These are phyloP conservation scores for Fusarium sp. DNA, from an alignment of 2,329 filamentous ascomycete genomes.

Conservation along the genomic window DNA sequence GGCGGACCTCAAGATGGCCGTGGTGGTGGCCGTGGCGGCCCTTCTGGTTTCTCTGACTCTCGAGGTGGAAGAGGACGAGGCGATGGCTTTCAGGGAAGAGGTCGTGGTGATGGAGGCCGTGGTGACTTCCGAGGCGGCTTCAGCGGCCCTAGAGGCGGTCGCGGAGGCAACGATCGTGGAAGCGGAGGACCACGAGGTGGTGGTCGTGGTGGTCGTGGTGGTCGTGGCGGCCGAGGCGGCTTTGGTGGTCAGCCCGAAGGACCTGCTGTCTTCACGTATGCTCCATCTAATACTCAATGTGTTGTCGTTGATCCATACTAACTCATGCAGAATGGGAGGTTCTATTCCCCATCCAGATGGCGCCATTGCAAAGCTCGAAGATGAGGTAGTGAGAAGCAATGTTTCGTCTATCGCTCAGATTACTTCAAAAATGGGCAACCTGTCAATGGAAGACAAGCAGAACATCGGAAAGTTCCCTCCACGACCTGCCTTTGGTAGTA, in stretches of 20 bases:
- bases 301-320: not conserved
- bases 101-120: constrained; percentile 8
- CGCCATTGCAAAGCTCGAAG: constrained; percentile 50
- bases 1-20: constrained; percentile 26
- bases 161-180: constrained; percentile 32
- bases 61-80: constrained; percentile 37
- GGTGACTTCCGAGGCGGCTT: constrained; percentile 28
- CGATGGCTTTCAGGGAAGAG: constrained; percentile 1
- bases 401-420: constrained; percentile 44
- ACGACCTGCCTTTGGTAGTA: constrained; percentile 60
- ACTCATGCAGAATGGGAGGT: constrained; percentile 37
- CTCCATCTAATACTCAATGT: not conserved
- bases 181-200: constrained; percentile 33
- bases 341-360: constrained; percentile 37
- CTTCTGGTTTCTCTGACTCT: constrained; percentile 12
- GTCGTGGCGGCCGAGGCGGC: constrained; percentile 23
- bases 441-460: constrained; percentile 42
- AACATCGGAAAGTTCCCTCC: constrained; percentile 51
- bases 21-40: constrained; percentile 22
- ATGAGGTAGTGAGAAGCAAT: constrained; percentile 49
- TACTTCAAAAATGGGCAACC: constrained; percentile 49
- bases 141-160: constrained; percentile 28
- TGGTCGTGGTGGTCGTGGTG: constrained; percentile 28
- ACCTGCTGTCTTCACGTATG: constrained; percentile 35
- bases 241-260: not conserved